Conservation (phyloP, 2,329 filamentous ascomycete genomes). For the Sclerotiophoma versabilis region DNA sequence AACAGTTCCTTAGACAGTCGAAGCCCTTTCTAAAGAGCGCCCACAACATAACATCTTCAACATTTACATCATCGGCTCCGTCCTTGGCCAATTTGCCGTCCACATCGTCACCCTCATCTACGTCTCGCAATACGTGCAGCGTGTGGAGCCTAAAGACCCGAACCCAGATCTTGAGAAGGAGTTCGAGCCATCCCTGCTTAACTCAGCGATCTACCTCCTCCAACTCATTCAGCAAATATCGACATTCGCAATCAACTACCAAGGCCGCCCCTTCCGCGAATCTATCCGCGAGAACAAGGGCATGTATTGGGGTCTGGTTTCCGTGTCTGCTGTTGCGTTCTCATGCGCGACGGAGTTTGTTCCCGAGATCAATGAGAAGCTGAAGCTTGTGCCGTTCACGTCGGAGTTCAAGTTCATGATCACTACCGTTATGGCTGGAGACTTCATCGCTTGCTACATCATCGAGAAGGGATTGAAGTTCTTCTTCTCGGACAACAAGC, state of each 20-base stretch:
- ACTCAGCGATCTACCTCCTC: constrained; percentile 94
- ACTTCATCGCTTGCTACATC: constrained; percentile 85
- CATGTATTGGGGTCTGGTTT: constrained; percentile 97
- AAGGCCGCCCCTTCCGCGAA: constrained; percentile 96
- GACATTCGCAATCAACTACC: constrained; percentile 99
- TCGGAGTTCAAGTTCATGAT: constrained; percentile 88
- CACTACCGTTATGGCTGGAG: constrained; percentile 82
- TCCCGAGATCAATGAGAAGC: constrained; percentile 91
- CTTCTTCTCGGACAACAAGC: constrained; percentile 87
- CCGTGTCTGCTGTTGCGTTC: constrained; percentile 89
- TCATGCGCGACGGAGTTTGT: constrained; percentile 94
- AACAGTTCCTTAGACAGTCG: constrained; percentile 70
- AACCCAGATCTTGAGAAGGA: constrained; percentile 92
- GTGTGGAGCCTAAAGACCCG: constrained; percentile 72
- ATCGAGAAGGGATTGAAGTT: constrained; percentile 87
- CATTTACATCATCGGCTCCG: constrained; percentile 96
- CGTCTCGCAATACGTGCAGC: constrained; percentile 86
- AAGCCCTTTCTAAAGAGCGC: constrained; percentile 93
- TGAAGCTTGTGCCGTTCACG: constrained; percentile 90
- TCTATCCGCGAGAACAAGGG: constrained; percentile 92
- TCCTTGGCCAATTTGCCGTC: constrained; percentile 94
- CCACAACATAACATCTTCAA: constrained; percentile 99
- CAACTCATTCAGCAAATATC: constrained; percentile 99
- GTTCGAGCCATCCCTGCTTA: constrained; percentile 90
- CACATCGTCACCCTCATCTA: constrained; percentile 96